Base-by-base conservation (phyloP, 2,329 filamentous ascomycete species). In the Fusarium robinianum region DNA sequence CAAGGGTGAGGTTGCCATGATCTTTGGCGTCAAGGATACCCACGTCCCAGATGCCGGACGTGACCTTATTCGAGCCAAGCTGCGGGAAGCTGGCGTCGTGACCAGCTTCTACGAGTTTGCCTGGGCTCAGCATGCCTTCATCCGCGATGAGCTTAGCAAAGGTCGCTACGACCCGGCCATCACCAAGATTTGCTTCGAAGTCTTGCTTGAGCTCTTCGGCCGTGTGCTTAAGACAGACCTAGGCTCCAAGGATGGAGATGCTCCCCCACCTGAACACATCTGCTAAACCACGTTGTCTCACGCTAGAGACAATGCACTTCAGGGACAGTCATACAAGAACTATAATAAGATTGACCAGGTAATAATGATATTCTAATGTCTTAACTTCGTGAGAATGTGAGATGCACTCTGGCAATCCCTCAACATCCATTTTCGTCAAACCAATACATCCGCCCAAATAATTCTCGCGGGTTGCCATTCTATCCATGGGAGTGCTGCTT, bases 91-190 rank as follows among this genome's bases (percentile, higher is more conserved):
- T 5, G 86, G 85, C 8, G 79, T 85, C 5, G 75, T 79, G 8
- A 91, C 92, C 62, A 86, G 82, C 63, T 96, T 89, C 66, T 90
- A 94, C 70, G 91, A 96, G 72, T 83, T 88, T 54, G 88, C 89
- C n/a, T 92, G 89, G 83, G 90, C 91, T 4, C 91, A 96, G 69
- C 91, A 95, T 72, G 91, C 91, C 5, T 96, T 96, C 65, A 95
- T 96, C 66, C 79, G 91, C 12, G 91, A 96, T 63, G 91, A 96
- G 73, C 74, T 94, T 46, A 90, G 87, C 68, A 96, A 96, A 72
- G 91, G 90, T n/a, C 79, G 91, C 17, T 96, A 96, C 63, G 91
- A 96, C 65, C 88, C 91, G 1, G 89, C 88, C 14, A 78, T 96
- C 44, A 83, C 84, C 4, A 92, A 90, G 64, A 80, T 92, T 23